Conservation (phyloP, 345 rosid species). For the Ceriops tagal region DNA sequence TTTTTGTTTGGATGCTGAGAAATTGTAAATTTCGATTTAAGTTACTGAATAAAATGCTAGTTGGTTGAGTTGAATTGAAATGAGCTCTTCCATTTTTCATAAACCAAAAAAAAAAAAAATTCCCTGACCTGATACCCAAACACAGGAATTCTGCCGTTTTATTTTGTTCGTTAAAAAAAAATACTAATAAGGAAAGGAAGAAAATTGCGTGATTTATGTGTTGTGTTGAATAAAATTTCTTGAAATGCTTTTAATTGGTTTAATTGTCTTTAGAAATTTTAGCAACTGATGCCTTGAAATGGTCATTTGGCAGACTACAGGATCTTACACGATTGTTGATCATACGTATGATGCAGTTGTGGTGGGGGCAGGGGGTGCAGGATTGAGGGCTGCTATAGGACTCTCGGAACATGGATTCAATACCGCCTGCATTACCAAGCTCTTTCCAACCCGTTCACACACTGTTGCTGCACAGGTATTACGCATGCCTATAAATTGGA, state of each 20-base stretch:
- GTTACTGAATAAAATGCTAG: neutral
- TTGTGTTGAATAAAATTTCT: too few relatives aligned
- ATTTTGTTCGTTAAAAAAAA: too few relatives aligned
- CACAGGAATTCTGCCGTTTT: too few relatives aligned
- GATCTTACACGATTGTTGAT: conserved; percentile 81
- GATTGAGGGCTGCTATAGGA: conserved; percentile 93
- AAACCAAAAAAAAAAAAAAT: too few relatives aligned
- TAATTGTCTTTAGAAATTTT: neutral
- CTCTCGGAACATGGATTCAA: conserved; percentile 99
- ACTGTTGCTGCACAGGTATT: conserved; percentile 97
- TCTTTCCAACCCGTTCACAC: conserved; percentile 93
- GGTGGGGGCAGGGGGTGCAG: conserved; percentile 99
- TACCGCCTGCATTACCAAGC: conserved; percentile 98
- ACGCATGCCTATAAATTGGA: neutral
- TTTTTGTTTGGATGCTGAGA: conserved; percentile 13
- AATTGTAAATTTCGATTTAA: neutral
- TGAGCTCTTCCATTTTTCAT: too few relatives aligned
- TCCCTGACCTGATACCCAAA: too few relatives aligned
- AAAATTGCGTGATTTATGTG: too few relatives aligned
- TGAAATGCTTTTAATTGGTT: neutral
- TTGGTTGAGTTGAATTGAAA: neutral
- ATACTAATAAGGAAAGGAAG: too few relatives aligned
- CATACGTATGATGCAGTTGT: conserved; percentile 95
- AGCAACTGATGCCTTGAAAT: neutral
- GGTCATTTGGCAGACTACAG: conserved; percentile 39